phyloP scores from a whole-genome alignment of 176 grass and related monocot genomes.

The Thalia dealbata region DNA sequence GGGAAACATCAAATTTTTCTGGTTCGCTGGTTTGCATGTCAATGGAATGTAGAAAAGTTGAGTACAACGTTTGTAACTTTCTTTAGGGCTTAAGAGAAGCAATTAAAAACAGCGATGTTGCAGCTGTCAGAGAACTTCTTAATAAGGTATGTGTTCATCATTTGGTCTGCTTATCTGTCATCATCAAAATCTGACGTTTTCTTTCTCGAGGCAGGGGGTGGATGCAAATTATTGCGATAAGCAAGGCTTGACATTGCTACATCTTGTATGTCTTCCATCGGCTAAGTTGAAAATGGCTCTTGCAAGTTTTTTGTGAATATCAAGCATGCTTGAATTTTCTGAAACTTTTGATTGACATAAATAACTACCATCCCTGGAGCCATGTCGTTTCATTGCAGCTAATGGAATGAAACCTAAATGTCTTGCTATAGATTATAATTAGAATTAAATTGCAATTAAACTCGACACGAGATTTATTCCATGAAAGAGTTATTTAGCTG shows the following conservation, averaged over 20 bases:
- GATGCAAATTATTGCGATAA: conserved; percentile 91
- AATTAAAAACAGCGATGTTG: conserved; percentile 74
- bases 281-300: neutral
- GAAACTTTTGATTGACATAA: neutral
- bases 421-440: too few relatives aligned
- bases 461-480: neutral
- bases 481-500: neutral
- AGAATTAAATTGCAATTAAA: neutral
- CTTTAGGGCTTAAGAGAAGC: conserved; percentile 91
- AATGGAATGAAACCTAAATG: neutral
- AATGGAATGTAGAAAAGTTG: neutral
- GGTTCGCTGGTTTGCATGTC: neutral
- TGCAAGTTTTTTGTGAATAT: neutral
- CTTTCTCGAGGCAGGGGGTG: conserved; percentile 52
- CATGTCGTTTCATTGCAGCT: neutral
- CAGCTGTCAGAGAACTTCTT: conserved; percentile 74
- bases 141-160: conserved; percentile 39
- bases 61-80: neutral
- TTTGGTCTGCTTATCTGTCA: neutral
- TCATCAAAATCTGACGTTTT: conserved; percentile 26
- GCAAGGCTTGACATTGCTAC: conserved; percentile 83
- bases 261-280: conserved; percentile 59
- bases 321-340: neutral
- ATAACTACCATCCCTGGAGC: too few relatives aligned
- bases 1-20: neutral